Base-by-base conservation (phyloP, 2,329 filamentous ascomycete genomes). In the Cladophialophora chaetospira region DNA sequence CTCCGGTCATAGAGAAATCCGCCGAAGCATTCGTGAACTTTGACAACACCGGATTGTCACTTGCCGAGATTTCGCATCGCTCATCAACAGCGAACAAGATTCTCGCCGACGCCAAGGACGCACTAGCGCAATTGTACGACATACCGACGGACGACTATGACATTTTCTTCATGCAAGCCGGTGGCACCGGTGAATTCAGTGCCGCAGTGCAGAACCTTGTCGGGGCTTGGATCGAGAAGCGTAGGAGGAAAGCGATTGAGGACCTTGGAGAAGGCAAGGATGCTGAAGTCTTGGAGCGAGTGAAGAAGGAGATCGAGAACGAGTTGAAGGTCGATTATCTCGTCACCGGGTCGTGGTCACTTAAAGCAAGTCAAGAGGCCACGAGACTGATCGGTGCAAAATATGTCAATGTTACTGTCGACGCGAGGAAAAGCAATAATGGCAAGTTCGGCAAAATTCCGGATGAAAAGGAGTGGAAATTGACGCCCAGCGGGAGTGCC, bases 21-120 rank as follows among this genome's bases (percentile, higher is more conserved):
- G 85, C 91, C 1, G 72, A 84, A 70, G 88, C 89, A 1, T 85
- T 97, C 3, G 74, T 96, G 63, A 88, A 97, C 79, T 96, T 85
- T 78, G 79, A 93, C 44, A 79, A 83, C 71, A 89, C 85, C 35
- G 93, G 93, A 56, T 81, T 97, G 53, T 91, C 91, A 50, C 82
- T 97, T 40, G 90, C 89, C 62, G 93, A 97, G 74, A 90, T 95
- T 71, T 93, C 88, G 8, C 93, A 97, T 73, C 89, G 93, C 63
- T 95, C 89, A 11, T 79, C 83, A 60, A 82, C 89, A 42, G 93
- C 93, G 23, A 82, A 84, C 62, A 83, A 86, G 61, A 91, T 97
- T 67, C 82, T 97, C 65, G 86, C 88, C 61, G 81, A 89, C 63
- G 82, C 90, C 61, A 94, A 95, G 72, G 82, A 84, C 29, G 85